Base-by-base conservation (phyloP, 78 protist species). In the Protostelium mycophagum region DNA sequence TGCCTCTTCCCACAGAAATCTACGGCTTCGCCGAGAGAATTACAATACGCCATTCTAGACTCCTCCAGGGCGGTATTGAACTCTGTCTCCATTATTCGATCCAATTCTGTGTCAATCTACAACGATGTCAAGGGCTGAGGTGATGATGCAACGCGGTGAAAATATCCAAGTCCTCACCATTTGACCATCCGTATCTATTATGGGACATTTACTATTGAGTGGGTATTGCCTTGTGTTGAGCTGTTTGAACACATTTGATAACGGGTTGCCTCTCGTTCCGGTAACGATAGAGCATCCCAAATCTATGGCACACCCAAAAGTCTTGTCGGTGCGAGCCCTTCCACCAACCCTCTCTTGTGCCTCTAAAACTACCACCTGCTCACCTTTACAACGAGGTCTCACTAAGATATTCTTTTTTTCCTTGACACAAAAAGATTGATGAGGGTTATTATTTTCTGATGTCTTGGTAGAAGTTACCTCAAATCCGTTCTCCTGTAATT, bases 211-310 rank as follows among this genome's bases (percentile, higher is more conserved):
- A 85, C 0, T 25, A 28, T 88, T 85, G 34, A 91, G 87, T 34
- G 73, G 73, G 16, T 90, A 0, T 29, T 31, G 38, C 87, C 36
- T 85, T 35, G 35, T 38, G 23, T 51, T 83, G 35, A 38, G 34
- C 39, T 85, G 91, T 63, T 89, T 38, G 83, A 85, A 89, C 35
- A 90, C 90, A 29, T 34, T 25, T 0, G 85, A 35, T 51, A 90
- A 36, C 0, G 95, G 95, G 86, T 90, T 87, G 34, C 95, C 93
- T 10, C 28, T 38, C 91, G 87, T 34, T 38, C 95, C 95, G 35
- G n/a, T 83, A 1, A 93, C 90, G 38, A 90, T 73, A 9, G 90
- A 63, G 0, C 92, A 94, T 63, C 96, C 96, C 23, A 35, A 1
- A 29, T 87, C 88, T 31, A 87, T 31, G 1, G 23, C 34, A 9